Percentiles rank a stretch among this genome's conserved stretches.
Evolutionary conservation across 441 rosid species (phyloP).

Genomic region (Erysimum cheiri): DNA sequence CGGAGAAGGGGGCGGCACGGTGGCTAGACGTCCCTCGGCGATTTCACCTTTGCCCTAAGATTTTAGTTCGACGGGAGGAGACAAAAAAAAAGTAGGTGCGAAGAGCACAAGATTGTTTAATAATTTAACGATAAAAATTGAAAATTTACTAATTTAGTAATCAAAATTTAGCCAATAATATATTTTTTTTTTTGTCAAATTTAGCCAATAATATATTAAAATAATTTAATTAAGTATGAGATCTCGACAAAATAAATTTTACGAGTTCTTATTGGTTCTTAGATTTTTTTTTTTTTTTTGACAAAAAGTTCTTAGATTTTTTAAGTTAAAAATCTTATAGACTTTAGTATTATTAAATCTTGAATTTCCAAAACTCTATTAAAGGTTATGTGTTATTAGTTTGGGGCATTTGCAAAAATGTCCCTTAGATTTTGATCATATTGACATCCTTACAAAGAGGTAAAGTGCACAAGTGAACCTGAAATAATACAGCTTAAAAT

Average conservation of each 20-base stretch:
- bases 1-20: constrained; percentile 24
- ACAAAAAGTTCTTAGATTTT: too few species aligned
- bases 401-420: too few species aligned
- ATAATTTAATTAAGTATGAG: too few species aligned
- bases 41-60: constrained; percentile 34
- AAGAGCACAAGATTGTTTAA: neutral
- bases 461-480: constrained; percentile 32
- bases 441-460: constrained; percentile 95
- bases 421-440: constrained; percentile 84
- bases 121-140: neutral
- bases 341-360: neutral
- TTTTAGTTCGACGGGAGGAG: constrained; percentile 24
- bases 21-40: constrained; percentile 28
- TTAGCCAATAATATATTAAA: too few species aligned
- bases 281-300: too few species aligned
- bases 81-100: neutral
- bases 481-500: neutral
- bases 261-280: too few species aligned
- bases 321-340: too few species aligned
- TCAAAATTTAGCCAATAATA: too few species aligned
- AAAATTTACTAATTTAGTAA: too few species aligned
- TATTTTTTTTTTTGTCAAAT: too few species aligned
- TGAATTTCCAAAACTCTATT: neutral
- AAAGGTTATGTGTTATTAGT: too few species aligned
- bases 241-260: too few species aligned